Conservation (phyloP, 352 stramenopile species). For the Globisporangium recalcitrans region DNA sequence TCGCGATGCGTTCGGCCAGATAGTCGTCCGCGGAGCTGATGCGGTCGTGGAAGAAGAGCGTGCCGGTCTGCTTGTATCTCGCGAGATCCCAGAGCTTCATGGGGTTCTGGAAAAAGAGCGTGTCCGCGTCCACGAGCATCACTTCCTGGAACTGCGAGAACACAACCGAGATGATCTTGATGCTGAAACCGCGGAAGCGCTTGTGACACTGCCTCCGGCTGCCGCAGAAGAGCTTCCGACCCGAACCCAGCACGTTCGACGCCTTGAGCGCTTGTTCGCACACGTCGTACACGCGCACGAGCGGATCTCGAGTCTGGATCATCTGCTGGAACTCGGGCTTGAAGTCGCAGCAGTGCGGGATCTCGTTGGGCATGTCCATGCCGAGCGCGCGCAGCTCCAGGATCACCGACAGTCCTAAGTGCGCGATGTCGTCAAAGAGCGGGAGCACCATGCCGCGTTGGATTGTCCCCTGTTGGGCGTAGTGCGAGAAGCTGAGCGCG, state of each 20-base stretch:
- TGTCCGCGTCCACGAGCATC: slow-evolving; percentile 75
- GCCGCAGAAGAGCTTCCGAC: slow-evolving; percentile 43
- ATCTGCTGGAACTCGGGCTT: slow-evolving; percentile 27
- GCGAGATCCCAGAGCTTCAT: slow-evolving; percentile 44
- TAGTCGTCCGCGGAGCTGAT: slow-evolving; percentile 36
- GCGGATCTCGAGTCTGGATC: slow-evolving; percentile 28
- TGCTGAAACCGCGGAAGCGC: slow-evolving; percentile 49
- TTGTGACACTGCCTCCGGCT: slow-evolving; percentile 34
- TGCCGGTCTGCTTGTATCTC: slow-evolving; percentile 51
- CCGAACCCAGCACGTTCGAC: slow-evolving; percentile 22
- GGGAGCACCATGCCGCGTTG: slow-evolving; percentile 54
- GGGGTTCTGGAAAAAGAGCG: slow-evolving; percentile 56
- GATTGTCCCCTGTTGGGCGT: slow-evolving; percentile 23
- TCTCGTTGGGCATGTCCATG: slow-evolving; percentile 55
- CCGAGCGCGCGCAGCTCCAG: slow-evolving; percentile 49
- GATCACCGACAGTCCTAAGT: slow-evolving; percentile 55
- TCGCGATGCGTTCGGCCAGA: slow-evolving; percentile 28
- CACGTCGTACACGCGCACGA: slow-evolving; percentile 63
- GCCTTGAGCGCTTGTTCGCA: slow-evolving; percentile 37
- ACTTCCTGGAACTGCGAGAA: slow-evolving; percentile 66
- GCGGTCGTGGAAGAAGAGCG: slow-evolving; percentile 53
- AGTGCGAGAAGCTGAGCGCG: slow-evolving; percentile 12
- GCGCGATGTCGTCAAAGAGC: slow-evolving; percentile 57
- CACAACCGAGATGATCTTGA: slow-evolving; percentile 61
- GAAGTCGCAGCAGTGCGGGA: slow-evolving; percentile 68